phyloP scores from a whole-genome alignment of 495 filamentous ascomycete genomes.

The Lophiostoma macrostomum region DNA sequence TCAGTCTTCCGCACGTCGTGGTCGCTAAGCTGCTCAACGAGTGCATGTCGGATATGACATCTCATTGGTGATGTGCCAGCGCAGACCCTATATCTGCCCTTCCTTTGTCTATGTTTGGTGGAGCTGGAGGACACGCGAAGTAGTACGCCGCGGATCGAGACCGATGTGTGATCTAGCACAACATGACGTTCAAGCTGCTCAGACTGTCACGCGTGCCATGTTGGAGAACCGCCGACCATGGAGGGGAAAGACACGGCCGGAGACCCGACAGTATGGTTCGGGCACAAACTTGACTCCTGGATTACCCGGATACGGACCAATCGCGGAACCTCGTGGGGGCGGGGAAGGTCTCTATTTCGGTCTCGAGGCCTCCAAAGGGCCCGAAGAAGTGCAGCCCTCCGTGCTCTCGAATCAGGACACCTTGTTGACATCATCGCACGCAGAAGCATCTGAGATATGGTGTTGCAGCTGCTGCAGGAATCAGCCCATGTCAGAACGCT shows the following conservation, averaged over 20 bases:
- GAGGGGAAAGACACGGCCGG: slow-evolving; percentile 5
- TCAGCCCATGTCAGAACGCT: slow-evolving; percentile 29
- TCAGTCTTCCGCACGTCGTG: slow-evolving; percentile 8
- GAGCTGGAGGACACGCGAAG: slow-evolving; percentile 14
- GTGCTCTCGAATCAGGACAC: slow-evolving; percentile 4
- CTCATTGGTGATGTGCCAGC: no score
- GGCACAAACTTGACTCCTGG: slow-evolving; percentile 16
- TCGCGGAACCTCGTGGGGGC: not conserved
- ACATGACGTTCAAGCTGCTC: slow-evolving; percentile 13
- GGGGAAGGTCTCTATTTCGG: slow-evolving; percentile 13
- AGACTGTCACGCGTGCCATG: slow-evolving; percentile 21
- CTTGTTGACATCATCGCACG: slow-evolving; percentile 12
- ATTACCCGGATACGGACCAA: slow-evolving; percentile 16
- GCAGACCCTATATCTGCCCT: no score
- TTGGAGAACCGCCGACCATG: slow-evolving; percentile 10
- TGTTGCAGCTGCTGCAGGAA: slow-evolving; percentile 13
- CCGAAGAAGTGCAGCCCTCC: slow-evolving; percentile 3
- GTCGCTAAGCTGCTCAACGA: slow-evolving; percentile 8
- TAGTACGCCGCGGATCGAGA: slow-evolving; percentile 11
- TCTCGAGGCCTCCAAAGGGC: not conserved
- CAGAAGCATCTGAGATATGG: slow-evolving; percentile 5
- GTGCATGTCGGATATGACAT: not conserved
- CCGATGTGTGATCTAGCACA: slow-evolving; percentile 1
- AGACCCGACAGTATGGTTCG: slow-evolving; percentile 25
- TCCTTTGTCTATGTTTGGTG: not conserved